phyloP scores from a whole-genome alignment of 176 grass and related monocot species.

The Ampelocalamus luodianensis region DNA sequence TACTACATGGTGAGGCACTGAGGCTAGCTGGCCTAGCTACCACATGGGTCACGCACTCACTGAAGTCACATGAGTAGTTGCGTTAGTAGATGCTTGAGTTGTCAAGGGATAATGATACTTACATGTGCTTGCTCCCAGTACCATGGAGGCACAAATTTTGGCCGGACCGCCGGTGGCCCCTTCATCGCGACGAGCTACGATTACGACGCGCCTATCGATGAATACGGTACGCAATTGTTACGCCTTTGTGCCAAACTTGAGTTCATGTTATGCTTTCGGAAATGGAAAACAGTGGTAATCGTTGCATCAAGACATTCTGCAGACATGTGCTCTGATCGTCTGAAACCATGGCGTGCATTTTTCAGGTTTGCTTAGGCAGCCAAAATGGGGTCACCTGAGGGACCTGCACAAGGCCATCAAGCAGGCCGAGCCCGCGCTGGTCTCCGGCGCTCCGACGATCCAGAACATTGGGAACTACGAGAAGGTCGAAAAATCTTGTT shows the following conservation, averaged over 20 bases:
- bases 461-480: constrained; percentile 74
- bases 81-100: neutral
- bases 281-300: neutral
- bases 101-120: neutral
- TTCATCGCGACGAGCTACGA: constrained; percentile 99
- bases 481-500: constrained; percentile 43
- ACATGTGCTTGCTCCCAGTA: constrained; percentile 55
- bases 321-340: neutral
- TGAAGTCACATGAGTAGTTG: neutral
- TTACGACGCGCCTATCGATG: constrained; percentile 91
- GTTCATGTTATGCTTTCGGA: neutral
- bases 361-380: constrained; percentile 79
- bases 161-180: constrained; percentile 81
- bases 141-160: constrained; percentile 98
- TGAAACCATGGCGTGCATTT: neutral
- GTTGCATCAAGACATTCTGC: neutral
- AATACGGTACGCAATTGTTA: constrained; percentile 55
- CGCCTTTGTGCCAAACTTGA: neutral
- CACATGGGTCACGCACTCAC: constrained; percentile 3
- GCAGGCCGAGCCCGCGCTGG: constrained; percentile 74
- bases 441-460: constrained; percentile 69
- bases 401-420: constrained; percentile 98
- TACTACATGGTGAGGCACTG: constrained; percentile 88
- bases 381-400: constrained; percentile 93
- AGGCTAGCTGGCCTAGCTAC: neutral